These are phyloP conservation scores for Coemansia sp. DNA, from an alignment of 192 early-diverging fungal species.

Conservation along the genomic window DNA sequence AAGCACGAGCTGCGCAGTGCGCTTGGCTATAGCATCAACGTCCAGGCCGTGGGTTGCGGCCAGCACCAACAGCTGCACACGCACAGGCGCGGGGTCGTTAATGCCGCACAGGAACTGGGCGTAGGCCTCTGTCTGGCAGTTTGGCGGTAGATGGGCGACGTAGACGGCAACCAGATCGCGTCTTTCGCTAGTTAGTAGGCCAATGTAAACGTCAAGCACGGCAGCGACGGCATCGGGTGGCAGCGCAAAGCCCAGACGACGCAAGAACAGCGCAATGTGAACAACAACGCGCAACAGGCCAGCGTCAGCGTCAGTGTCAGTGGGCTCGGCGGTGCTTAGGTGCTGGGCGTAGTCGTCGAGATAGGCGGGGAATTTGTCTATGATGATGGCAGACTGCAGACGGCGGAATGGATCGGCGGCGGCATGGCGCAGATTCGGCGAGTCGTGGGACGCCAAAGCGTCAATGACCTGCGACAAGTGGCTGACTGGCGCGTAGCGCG, in stretches of 20 bases:
- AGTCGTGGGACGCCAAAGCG: slow-evolving; percentile 22
- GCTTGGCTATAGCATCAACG: slow-evolving; percentile 32
- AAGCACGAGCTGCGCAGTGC: slow-evolving; percentile 41
- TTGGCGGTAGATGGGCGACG: slow-evolving; percentile 47
- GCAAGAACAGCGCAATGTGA: slow-evolving; percentile 67
- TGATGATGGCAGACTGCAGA: slow-evolving; percentile 34
- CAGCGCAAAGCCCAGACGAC: slow-evolving; percentile 52
- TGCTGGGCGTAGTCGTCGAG: slow-evolving; percentile 15
- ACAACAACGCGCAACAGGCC: slow-evolving; percentile 68
- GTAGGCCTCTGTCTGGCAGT: slow-evolving; percentile 52
- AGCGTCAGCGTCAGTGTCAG: slow-evolving; percentile 15
- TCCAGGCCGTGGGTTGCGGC: slow-evolving; percentile 53
- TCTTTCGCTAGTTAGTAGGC: slow-evolving; percentile 28
- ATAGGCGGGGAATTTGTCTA: slow-evolving; percentile 22
- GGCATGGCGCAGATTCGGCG: slow-evolving; percentile 14
- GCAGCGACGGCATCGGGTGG: slow-evolving; percentile 50
- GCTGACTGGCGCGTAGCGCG: slow-evolving; percentile 24
- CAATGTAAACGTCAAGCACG: slow-evolving; percentile 59
- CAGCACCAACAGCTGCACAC: slow-evolving; percentile 47
- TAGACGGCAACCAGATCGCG: slow-evolving; percentile 58
- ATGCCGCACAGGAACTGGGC: slow-evolving; percentile 55
- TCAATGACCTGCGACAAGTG: slow-evolving; percentile 31
- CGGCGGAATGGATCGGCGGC: slow-evolving; percentile 31
- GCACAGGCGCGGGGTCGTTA: slow-evolving; percentile 21
- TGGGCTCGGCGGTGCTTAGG: slow-evolving; percentile 2